Percentiles rank a stretch among this genome's conserved stretches.
phyloP scores from a whole-genome alignment of 352 stramenopile genomes.

The Pythium rhizo-oryzae region DNA sequence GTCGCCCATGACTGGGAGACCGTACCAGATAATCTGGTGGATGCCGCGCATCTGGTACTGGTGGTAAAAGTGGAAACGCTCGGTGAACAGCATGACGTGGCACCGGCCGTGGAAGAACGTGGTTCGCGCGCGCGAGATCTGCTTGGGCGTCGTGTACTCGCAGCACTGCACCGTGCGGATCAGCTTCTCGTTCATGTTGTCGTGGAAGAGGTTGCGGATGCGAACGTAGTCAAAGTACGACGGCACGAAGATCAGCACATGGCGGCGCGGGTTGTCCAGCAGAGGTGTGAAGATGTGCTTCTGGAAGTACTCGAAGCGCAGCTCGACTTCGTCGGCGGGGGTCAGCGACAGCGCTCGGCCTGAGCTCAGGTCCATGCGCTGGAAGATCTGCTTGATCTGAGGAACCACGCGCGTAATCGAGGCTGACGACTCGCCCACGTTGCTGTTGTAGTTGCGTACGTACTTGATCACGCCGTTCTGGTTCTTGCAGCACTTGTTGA shows the following conservation, averaged over 20 bases:
- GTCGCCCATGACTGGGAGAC: constrained; percentile 55
- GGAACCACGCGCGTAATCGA: constrained; percentile 70
- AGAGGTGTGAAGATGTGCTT: constrained; percentile 79
- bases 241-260: constrained; percentile 80
- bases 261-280: constrained; percentile 64
- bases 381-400: constrained; percentile 81
- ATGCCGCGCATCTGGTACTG: constrained; percentile 82
- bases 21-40: constrained; percentile 82
- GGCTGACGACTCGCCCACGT: constrained; percentile 40
- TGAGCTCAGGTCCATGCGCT: constrained; percentile 58
- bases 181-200: constrained; percentile 73
- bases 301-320: constrained; percentile 78
- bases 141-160: constrained; percentile 71
- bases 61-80: constrained; percentile 89
- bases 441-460: constrained; percentile 52
- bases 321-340: constrained; percentile 52
- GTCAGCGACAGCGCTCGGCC: constrained; percentile 27
- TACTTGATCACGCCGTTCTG: constrained; percentile 55
- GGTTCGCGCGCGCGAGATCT: constrained; percentile 71
- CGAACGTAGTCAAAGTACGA: constrained; percentile 88
- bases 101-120: constrained; percentile 77
- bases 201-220: constrained; percentile 82
- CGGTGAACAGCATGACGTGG: constrained; percentile 79
- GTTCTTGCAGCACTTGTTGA: constrained; percentile 68
- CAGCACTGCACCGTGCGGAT: constrained; percentile 71